Base-by-base conservation (phyloP, 768 basidiomycete genomes). In the Coprinopsis marcescibilis region DNA sequence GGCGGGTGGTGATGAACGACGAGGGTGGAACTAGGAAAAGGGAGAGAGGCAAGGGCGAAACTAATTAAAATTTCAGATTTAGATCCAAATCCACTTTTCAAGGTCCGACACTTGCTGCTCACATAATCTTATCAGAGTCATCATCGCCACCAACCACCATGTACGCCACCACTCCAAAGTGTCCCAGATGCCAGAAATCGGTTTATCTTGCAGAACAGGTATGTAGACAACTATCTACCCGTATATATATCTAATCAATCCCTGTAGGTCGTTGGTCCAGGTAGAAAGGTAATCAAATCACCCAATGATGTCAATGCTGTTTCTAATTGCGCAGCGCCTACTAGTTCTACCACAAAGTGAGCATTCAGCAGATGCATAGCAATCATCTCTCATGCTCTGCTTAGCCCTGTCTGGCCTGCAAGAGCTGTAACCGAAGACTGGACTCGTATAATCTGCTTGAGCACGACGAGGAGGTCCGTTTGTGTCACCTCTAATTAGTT, bases 201-300 rank as follows among this genome's bases (percentile, higher is more conserved):
- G 91, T 93, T 25, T 94, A 94, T 65, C 85, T 85, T 50, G 90
- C 89, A 43, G 90, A 94, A 63, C 89, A 93, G 77, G 87, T 83
- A 50, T 52, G 72, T 62, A 1, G 10, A 26, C 23, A 12, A 35
- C 43, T 26, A 34, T 15, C 15, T 25, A 24, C 24, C 39, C 34
- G 37, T 14, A 14, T 20, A 32, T 46, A 1, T 48, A 15, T 21
- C 43, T 39, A 24, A 40, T 55, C 38, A 56, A 50, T 51, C 43
- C 43, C 29, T 46, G 48, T 55, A 89, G 86, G 78, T 78, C 24
- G 80, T 93, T 72, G 91, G 91, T 15, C 91, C 91, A 44, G 91
- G 86, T 19, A 78, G 91, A 60, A 91, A 85, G 79, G 91, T 89
- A 59, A 57, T 77, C 53, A 38, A 29, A 33, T 51, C 17, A 21